Conservation (phyloP, 768 basidiomycete species). For the Lactifluus echinatus region DNA sequence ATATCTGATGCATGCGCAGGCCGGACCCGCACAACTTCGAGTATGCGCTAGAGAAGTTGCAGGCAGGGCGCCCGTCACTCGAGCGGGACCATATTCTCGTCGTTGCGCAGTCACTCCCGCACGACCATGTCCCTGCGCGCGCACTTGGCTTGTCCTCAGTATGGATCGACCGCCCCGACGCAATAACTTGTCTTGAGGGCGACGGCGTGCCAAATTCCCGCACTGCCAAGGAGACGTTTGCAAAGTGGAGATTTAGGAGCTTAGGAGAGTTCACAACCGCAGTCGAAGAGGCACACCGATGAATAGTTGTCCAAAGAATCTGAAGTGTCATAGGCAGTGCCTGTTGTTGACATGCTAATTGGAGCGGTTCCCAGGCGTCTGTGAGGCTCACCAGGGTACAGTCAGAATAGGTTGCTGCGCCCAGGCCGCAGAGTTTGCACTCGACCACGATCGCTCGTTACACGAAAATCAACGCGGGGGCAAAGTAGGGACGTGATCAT, state of each 20-base stretch:
- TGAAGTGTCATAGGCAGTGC: no score
- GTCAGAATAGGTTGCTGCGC: no score
- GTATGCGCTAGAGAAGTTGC: conserved; percentile 36
- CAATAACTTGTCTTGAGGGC: conserved; percentile 29
- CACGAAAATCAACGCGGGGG: no score
- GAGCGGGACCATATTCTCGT: conserved; percentile 44
- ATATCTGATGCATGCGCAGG: no score
- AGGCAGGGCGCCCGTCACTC: conserved; percentile 24
- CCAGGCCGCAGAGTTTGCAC: no score
- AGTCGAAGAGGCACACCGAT: conserved; percentile 40
- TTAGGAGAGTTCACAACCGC: conserved; percentile 53
- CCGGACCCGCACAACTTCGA: conserved; percentile 38
- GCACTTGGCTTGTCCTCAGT: conserved; percentile 47
- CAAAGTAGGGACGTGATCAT: no score
- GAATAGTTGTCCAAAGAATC: no score
- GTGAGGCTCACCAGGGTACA: no score
- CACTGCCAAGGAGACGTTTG: conserved; percentile 25
- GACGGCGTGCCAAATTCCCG: conserved; percentile 26
- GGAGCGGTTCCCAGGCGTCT: no score
- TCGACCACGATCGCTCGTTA: no score
- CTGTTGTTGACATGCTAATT: no score
- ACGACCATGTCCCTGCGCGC: conserved; percentile 59
- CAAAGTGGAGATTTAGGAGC: conserved; percentile 37
- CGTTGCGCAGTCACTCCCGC: conserved; percentile 58
- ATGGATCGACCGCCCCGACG: conserved; percentile 49